These are phyloP conservation scores for Pseudogymnoascus sp. DNA, from an alignment of 2,329 filamentous ascomycete species.

Conservation along the genomic window DNA sequence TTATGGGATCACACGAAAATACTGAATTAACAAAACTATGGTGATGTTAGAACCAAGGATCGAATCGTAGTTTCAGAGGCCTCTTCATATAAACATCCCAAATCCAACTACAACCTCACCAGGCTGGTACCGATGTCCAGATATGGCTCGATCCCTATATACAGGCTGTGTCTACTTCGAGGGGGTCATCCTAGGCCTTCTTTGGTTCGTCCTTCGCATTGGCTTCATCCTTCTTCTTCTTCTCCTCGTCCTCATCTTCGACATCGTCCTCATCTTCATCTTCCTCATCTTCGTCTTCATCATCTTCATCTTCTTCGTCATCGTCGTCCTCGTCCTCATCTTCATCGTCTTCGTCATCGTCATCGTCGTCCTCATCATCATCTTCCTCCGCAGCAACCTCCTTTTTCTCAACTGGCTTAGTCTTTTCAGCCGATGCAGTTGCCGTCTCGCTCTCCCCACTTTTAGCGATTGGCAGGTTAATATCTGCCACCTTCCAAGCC, in stretches of 20 bases:
- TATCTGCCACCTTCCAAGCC: constrained; percentile 23
- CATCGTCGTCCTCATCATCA: constrained; percentile 19
- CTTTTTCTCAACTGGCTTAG: constrained; percentile 25
- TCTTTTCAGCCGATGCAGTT: constrained; percentile 15
- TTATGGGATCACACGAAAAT: background rate
- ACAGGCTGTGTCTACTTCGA: constrained; percentile 21
- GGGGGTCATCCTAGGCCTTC: constrained; percentile 30
- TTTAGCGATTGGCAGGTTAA: background rate
- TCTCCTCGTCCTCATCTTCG: constrained; percentile 27
- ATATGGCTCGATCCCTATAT: constrained; percentile 6
- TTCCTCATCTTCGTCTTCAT: background rate
- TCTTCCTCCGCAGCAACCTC: constrained; percentile 27
- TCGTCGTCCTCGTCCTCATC: background rate
- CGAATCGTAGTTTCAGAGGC: background rate
- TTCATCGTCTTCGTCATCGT: background rate
- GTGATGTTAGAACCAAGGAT: background rate
- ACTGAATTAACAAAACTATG: background rate
- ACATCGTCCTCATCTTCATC: background rate
- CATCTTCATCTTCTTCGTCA: background rate
- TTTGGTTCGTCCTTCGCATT: constrained; percentile 33
- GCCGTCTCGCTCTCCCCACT: background rate
- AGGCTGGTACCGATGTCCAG: background rate
- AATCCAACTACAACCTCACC: constrained; percentile 2
- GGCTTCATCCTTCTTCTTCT: constrained; percentile 30
- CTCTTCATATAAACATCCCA: background rate